Conservation (phyloP, 2,329 filamentous ascomycete species). For the Arthrobotrys entomopaga region DNA sequence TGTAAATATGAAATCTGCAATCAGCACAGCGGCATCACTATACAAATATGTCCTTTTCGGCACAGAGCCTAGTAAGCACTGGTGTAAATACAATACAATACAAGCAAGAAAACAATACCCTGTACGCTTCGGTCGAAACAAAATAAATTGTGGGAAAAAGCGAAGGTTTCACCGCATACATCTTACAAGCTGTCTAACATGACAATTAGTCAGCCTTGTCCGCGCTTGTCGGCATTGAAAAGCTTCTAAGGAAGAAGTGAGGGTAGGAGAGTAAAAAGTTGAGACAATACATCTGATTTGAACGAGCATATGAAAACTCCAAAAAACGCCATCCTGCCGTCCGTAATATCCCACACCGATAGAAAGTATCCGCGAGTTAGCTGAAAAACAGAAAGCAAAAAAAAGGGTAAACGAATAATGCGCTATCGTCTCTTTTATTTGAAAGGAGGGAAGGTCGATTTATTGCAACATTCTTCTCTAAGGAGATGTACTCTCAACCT, state of each 20-base stretch:
- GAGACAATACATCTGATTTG: not conserved
- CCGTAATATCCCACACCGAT: not conserved
- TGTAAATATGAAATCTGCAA: no score
- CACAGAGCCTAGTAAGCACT: no score
- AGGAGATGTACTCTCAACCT: constrained; percentile 45
- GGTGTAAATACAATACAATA: no score
- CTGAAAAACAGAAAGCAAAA: not conserved
- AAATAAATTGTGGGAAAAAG: not conserved
- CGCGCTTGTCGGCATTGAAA: constrained; percentile 19
- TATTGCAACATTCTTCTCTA: constrained; percentile 32
- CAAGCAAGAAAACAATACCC: no score
- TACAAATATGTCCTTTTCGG: no score
- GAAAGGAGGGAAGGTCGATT: constrained; percentile 8
- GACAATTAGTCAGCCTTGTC: not conserved
- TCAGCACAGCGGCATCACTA: no score
- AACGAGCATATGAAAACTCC: not conserved
- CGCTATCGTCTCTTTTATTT: not conserved
- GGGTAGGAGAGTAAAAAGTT: not conserved
- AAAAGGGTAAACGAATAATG: not conserved
- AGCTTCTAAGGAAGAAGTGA: constrained; percentile 9
- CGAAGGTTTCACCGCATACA: constrained; percentile 23
- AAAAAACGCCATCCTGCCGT: constrained; percentile 8
- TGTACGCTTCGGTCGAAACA: no score
- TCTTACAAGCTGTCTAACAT: not conserved
- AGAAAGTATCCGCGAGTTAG: not conserved